Percentiles rank a stretch among this genome's conserved stretches.
Conservation (phyloP, 805 yeast species). For the Brettanomyces naardenensis region DNA sequence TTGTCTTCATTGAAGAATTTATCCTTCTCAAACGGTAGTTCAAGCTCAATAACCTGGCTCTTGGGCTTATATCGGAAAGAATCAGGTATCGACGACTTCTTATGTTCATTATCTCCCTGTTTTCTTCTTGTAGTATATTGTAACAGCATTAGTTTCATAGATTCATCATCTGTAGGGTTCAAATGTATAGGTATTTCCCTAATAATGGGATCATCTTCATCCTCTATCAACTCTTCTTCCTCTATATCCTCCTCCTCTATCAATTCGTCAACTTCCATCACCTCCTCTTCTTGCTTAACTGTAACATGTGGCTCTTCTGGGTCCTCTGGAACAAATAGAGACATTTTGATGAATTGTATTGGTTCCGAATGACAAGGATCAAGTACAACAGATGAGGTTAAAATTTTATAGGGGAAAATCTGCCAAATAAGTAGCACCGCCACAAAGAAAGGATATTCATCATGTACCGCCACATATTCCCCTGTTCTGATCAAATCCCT, state of each 20-base stretch:
- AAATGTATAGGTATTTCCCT: constrained; percentile 52
- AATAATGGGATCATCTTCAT: constrained; percentile 53
- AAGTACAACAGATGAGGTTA: not conserved
- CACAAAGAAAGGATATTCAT: no score
- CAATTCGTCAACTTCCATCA: constrained; percentile 1
- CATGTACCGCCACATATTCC: no score
- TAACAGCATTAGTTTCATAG: constrained; percentile 29
- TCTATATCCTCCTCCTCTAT: constrained; percentile 18
- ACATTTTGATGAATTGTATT: constrained; percentile 4
- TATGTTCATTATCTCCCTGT: constrained; percentile 15
- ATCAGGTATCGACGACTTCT: constrained; percentile 3
- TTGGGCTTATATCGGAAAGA: constrained; percentile 40
- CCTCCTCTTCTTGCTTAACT: constrained; percentile 7
- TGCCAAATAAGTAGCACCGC: no score
- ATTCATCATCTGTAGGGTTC: constrained; percentile 10
- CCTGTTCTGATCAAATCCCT: no score
- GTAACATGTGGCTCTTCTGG: not conserved
- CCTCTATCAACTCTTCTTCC: constrained; percentile 16
- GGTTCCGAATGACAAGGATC: not conserved
- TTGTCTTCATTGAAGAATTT: constrained; percentile 61
- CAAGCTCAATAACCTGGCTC: constrained; percentile 63
- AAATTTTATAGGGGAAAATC: no score
- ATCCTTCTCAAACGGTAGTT: constrained; percentile 62
- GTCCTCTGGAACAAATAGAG: constrained; percentile 11
- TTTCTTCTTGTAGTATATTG: constrained; percentile 53